Percentiles rank a stretch among this genome's conserved stretches.
These are phyloP conservation scores for Paratinospora sagittata DNA, from an alignment of 164 flowering plant species.

Conservation along the genomic window DNA sequence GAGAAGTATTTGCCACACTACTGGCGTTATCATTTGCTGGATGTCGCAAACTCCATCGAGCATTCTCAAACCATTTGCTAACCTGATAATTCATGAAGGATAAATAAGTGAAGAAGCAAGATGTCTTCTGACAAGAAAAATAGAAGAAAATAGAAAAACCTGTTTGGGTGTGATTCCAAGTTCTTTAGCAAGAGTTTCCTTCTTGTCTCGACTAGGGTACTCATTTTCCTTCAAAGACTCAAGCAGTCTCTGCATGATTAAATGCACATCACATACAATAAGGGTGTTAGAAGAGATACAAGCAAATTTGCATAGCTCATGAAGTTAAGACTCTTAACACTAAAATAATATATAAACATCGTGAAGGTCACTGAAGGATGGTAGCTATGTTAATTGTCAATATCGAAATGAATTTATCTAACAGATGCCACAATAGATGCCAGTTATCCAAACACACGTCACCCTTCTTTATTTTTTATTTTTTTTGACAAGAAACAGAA, in stretches of 20 bases:
- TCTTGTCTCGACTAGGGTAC: constrained; percentile 57
- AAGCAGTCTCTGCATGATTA: constrained; percentile 55
- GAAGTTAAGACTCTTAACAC: not conserved
- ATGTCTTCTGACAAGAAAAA: not conserved
- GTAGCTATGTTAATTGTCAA: too few species aligned
- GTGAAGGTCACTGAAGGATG: too few species aligned
- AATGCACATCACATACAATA: not conserved
- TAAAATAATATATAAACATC: not conserved
- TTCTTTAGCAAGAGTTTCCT: constrained; percentile 54
- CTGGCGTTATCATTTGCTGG: constrained; percentile 12
- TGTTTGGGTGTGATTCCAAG: constrained; percentile 49
- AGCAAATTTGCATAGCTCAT: not conserved
- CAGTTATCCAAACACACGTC: too few species aligned
- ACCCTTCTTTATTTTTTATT: too few species aligned
- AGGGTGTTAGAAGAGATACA: not conserved
- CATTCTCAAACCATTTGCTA: constrained; percentile 78
- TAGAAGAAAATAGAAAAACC: constrained; percentile 32
- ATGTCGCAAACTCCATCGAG: constrained; percentile 61
- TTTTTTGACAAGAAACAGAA: too few species aligned
- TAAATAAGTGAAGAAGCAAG: not conserved
- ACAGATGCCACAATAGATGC: too few species aligned
- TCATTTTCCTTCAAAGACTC: constrained; percentile 51
- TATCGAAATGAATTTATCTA: too few species aligned
- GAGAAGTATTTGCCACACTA: constrained; percentile 7
- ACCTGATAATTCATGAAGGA: constrained; percentile 37